phyloP scores from a whole-genome alignment of 352 stramenopile genomes.

The Pythium aristosporum region DNA sequence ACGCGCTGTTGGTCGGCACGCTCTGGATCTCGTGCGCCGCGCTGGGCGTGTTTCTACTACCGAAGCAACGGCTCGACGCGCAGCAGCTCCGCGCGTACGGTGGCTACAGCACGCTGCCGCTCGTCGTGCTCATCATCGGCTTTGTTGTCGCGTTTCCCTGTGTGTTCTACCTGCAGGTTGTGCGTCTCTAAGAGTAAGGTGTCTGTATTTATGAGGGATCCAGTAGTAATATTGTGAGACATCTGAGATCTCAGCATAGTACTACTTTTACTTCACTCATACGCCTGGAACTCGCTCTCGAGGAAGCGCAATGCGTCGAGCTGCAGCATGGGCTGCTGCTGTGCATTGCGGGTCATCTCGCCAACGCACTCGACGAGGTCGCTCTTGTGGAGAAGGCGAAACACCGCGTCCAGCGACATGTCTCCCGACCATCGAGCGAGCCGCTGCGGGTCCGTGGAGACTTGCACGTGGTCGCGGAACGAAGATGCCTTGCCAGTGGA shows the following conservation, averaged over 20 bases:
- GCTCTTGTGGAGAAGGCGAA: constrained; percentile 26
- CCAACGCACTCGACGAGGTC: constrained; percentile 22
- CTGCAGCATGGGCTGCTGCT: constrained; percentile 22
- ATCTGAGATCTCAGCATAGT: background rate
- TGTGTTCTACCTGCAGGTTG: constrained; percentile 31
- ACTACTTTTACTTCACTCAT: constrained; percentile 12
- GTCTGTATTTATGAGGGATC: no score
- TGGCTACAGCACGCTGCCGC: constrained; percentile 36
- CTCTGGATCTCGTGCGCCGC: constrained; percentile 26
- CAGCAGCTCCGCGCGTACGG: constrained; percentile 49
- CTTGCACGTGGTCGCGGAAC: constrained; percentile 25
- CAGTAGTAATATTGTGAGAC: background rate
- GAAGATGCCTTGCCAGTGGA: background rate
- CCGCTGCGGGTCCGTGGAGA: constrained; percentile 14
- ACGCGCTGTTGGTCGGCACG: constrained; percentile 21
- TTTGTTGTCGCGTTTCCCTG: constrained; percentile 25
- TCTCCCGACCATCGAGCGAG: background rate
- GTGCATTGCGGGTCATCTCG: constrained; percentile 17
- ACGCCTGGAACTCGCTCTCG: constrained; percentile 28
- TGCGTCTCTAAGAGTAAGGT: constrained; percentile 6
- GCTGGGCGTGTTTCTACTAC: constrained; percentile 29
- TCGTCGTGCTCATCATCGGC: constrained; percentile 26
- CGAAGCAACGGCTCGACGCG: constrained; percentile 43
- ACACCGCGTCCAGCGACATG: constrained; percentile 14
- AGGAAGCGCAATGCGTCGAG: constrained; percentile 21